These are phyloP conservation scores for Diaporthe sp. DNA, from an alignment of 2,329 filamentous ascomycete species.

Conservation along the genomic window DNA sequence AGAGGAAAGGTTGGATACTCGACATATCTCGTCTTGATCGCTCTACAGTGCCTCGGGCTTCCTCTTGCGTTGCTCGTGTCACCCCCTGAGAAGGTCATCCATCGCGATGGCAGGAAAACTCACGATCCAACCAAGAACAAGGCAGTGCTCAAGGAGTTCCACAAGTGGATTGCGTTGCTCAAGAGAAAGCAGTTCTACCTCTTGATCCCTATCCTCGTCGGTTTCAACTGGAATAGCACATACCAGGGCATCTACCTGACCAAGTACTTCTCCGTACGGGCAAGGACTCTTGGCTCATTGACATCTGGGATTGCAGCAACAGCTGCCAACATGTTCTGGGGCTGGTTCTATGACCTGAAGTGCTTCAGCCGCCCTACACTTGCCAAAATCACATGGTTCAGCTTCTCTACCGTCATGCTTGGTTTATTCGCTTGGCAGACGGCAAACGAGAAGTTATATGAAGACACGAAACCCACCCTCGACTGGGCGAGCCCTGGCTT, in stretches of 20 bases:
- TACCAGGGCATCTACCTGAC: conserved; percentile 66
- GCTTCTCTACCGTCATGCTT: conserved; percentile 57
- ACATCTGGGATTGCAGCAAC: conserved; percentile 60
- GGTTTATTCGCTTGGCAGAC: conserved; percentile 61
- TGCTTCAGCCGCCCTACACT: conserved; percentile 55
- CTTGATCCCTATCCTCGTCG: conserved; percentile 61
- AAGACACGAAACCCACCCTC: conserved; percentile 53
- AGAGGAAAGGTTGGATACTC: conserved; percentile 60
- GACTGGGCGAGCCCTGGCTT: conserved; percentile 61
- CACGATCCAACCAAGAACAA: conserved; percentile 52
- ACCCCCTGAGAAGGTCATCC: conserved; percentile 58
- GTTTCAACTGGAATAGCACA: conserved; percentile 64
- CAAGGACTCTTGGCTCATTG: conserved; percentile 59
- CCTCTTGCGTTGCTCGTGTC: conserved; percentile 59
- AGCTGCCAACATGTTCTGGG: conserved; percentile 61
- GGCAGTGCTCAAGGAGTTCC: conserved; percentile 52
- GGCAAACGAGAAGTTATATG: conserved; percentile 60
- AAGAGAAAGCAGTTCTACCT: conserved; percentile 60
- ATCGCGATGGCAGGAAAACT: conserved; percentile 50
- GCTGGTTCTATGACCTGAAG: conserved; percentile 62
- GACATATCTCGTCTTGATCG: conserved; percentile 56
- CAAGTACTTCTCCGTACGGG: conserved; percentile 64
- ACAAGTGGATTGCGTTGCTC: conserved; percentile 54
- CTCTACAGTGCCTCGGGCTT: conserved; percentile 59
- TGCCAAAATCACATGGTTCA: conserved; percentile 57